Evolutionary conservation across 2,329 filamentous ascomycete species (phyloP), one percentile per base, ranked within the genome.

Genomic region (Celoporthe dispersa): DNA sequence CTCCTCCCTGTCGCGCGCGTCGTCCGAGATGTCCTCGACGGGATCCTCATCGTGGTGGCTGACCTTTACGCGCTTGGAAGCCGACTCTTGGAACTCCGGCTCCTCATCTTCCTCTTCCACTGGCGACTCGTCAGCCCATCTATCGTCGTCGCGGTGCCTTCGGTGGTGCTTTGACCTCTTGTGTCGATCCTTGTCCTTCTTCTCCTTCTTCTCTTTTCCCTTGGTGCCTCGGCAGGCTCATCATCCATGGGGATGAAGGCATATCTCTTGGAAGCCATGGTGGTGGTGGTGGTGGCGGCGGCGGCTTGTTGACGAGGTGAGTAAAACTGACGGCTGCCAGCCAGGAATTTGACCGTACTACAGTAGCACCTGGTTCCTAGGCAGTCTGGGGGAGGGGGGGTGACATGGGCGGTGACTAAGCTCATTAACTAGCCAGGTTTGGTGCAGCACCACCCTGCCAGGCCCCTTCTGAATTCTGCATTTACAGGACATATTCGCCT

Each of bases 121-220:
- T 0, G 85, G 82, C 74, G 93, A 92, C 76, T 94, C 92, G 75
- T 96, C 93, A 1, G 90, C 93, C 93, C 94, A 97, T 67, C 92
- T 84, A 76, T 94, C 91, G 63, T 91, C 91, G 73, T 92, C 88
- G 73, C 74, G 78, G 41, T 68, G 76, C 73, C 74, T 77, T 25
- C 64, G 68, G 57, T 72, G 70, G 64, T 67, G 70, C 41, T 68
- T 70, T 33, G 70, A 72, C 70, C 68, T 75, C 76, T 80, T 81
- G 76, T 84, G 85, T 77, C 83, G 85, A 70, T 86, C 83, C 73
- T 82, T 83, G 71, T 61, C 57, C 19, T 35, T 33, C 16, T 35
- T 25, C 14, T 84, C 81, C 66, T 85, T 79, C 68, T 85, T 86
- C 70, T 85, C 65, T 84, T 81, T 31, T 83, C 80, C 73, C 80